Percentiles rank a stretch among this genome's conserved stretches.
Evolutionary conservation across 805 yeast genomes (phyloP).

Genomic region (Komagataella kurtzmanii): DNA sequence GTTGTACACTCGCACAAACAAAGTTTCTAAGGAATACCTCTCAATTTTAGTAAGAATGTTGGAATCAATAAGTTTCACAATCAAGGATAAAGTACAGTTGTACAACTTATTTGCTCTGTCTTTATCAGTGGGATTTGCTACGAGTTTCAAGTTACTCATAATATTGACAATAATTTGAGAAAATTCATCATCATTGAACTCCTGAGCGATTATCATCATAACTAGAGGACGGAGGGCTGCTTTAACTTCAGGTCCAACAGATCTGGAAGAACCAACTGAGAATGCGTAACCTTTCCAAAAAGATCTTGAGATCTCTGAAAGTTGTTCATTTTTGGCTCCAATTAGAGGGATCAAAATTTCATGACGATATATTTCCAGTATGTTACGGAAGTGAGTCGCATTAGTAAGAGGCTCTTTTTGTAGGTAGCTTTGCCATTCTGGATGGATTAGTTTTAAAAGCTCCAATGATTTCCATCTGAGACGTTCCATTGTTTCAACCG

Average conservation of each 20-base stretch:
- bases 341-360: background rate
- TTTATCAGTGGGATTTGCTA: constrained; percentile 6
- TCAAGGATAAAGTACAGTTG: constrained; percentile 13
- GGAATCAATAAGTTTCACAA: constrained; percentile 27
- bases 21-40: constrained; percentile 13
- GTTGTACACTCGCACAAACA: constrained; percentile 39
- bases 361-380: constrained; percentile 8
- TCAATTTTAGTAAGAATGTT: constrained; percentile 17
- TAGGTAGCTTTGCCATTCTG: constrained; percentile 8
- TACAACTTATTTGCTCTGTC: background rate
- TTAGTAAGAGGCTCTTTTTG: background rate
- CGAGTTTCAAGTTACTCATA: constrained; percentile 10
- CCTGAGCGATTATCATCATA: background rate
- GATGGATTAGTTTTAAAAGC: constrained; percentile 18
- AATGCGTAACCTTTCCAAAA: constrained; percentile 45
- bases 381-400: background rate
- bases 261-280: constrained; percentile 35
- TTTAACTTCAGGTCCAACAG: background rate
- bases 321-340: background rate
- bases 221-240: background rate
- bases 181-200: constrained; percentile 6
- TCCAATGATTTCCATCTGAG: constrained; percentile 29
- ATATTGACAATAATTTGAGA: constrained; percentile 1
- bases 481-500: constrained; percentile 52
- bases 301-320: constrained; percentile 12